Conservation (phyloP, 306 rosid genomes). For the Myrica gale region DNA sequence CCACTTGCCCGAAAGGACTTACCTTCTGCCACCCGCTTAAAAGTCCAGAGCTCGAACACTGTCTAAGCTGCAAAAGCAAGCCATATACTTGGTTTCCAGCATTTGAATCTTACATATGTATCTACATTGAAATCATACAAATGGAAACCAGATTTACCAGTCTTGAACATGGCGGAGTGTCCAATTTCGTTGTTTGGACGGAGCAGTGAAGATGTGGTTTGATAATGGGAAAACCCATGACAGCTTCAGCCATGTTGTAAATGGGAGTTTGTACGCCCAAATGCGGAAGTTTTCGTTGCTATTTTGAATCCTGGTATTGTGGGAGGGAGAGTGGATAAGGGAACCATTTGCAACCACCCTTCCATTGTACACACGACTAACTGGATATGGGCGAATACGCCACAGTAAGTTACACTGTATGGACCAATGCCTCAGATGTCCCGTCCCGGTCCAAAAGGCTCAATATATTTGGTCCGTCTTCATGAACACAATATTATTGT, state of each 20-base stretch:
- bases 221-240: constrained; percentile 40
- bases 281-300: not conserved
- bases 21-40: constrained; percentile 44
- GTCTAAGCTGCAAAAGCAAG: constrained; percentile 54
- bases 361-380: not conserved
- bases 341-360: constrained; percentile 38
- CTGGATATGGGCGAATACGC: not conserved
- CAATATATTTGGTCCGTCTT: not conserved
- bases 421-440: not conserved
- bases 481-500: not conserved
- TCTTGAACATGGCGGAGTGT: constrained; percentile 28
- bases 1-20: not conserved
- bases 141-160: constrained; percentile 26
- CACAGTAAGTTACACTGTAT: not conserved
- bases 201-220: constrained; percentile 29
- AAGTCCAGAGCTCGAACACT: constrained; percentile 45
- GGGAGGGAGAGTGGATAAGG: constrained; percentile 41
- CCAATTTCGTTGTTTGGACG: constrained; percentile 28
- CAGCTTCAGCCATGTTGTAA: constrained; percentile 37
- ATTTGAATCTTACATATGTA: not conserved
- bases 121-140: not conserved
- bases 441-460: not conserved
- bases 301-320: constrained; percentile 8
- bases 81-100: not conserved
- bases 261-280: not conserved